Evolutionary conservation across 2,329 filamentous ascomycete species (phyloP).

Genomic region (Sclerotinia minor): DNA sequence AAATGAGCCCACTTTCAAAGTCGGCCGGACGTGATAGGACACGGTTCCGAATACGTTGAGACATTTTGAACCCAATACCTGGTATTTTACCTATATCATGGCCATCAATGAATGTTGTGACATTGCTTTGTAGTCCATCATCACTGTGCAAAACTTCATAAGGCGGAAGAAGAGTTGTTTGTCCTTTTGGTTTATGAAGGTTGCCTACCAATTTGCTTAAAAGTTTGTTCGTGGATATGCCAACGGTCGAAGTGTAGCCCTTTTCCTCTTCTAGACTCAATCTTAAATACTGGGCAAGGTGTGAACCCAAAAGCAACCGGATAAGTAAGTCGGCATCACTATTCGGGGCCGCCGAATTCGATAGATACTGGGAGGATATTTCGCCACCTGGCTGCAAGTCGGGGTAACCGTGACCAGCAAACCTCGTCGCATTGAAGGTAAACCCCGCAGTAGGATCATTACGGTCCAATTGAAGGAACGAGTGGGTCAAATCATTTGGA

Average conservation of each 20-base stretch:
- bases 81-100: slow-evolving; percentile 80
- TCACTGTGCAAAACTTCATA: slow-evolving; percentile 44
- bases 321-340: slow-evolving; percentile 31
- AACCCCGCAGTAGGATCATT: slow-evolving; percentile 80
- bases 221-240: slow-evolving; percentile 84
- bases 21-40: slow-evolving; percentile 50
- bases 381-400: slow-evolving; percentile 20
- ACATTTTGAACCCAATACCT: slow-evolving; percentile 80
- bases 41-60: slow-evolving; percentile 64
- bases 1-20: slow-evolving; percentile 48
- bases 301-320: slow-evolving; percentile 76
- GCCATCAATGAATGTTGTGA: slow-evolving; percentile 69
- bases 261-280: slow-evolving; percentile 69
- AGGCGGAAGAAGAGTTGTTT: slow-evolving; percentile 78
- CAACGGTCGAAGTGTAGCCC: slow-evolving; percentile 85
- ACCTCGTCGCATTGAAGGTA: slow-evolving; percentile 66
- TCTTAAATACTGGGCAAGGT: slow-evolving; percentile 75
- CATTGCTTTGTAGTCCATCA: slow-evolving; percentile 48
- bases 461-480: slow-evolving; percentile 77
- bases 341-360: slow-evolving; percentile 22
- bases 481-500: slow-evolving; percentile 58
- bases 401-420: slow-evolving; percentile 57
- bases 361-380: background rate
- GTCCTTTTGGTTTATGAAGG: slow-evolving; percentile 80
- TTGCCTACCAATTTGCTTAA: slow-evolving; percentile 83